phyloP scores from a whole-genome alignment of 2,329 filamentous ascomycete genomes.

The Diatrype stigma region DNA sequence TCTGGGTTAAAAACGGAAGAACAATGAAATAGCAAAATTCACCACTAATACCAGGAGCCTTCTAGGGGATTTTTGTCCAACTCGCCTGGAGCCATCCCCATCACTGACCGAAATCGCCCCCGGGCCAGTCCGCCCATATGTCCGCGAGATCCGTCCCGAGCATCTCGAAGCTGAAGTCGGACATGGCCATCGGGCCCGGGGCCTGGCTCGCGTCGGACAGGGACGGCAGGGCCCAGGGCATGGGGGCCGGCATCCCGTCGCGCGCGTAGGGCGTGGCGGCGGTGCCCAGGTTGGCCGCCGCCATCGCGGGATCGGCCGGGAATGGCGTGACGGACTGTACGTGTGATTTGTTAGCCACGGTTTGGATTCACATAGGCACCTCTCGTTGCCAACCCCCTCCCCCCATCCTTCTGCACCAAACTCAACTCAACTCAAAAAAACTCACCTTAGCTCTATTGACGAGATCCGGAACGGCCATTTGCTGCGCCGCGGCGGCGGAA shows the following conservation, averaged over 20 bases:
- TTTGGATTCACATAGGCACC: too few relatives aligned
- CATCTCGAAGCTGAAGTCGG: constrained; percentile 51
- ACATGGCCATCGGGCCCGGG: constrained; percentile 44
- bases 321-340: constrained; percentile 39
- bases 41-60: too few relatives aligned
- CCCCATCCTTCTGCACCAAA: too few relatives aligned
- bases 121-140: constrained; percentile 45
- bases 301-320: constrained; percentile 23
- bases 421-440: background rate
- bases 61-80: background rate
- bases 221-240: constrained; percentile 31
- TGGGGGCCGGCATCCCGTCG: constrained; percentile 23
- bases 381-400: too few relatives aligned
- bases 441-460: constrained; percentile 29
- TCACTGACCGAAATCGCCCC: constrained; percentile 16
- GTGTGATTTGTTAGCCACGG: constrained; percentile 22
- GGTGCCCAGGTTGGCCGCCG: constrained; percentile 15
- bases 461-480: constrained; percentile 15
- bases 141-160: constrained; percentile 52
- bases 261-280: constrained; percentile 17
- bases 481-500: constrained; percentile 10
- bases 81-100: background rate
- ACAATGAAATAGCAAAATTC: too few relatives aligned
- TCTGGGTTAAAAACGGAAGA: too few relatives aligned
- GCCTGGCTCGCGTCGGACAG: constrained; percentile 28